A percentile compares a stretch with the other conserved stretches of the same genome.
Conservation (phyloP, 345 rosid species). For the Arabidopsis suecica region DNA sequence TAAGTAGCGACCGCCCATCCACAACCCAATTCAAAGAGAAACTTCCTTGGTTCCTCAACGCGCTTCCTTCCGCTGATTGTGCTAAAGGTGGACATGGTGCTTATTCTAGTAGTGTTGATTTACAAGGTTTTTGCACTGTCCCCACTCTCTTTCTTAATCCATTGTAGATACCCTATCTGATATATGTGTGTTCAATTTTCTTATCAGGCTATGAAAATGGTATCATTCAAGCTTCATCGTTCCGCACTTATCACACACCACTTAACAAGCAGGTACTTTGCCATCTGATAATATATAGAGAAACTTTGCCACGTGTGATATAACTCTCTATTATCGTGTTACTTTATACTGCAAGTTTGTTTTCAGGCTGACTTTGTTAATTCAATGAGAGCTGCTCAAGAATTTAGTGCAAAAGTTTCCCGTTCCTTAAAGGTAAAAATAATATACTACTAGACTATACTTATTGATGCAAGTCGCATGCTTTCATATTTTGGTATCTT, state of each 20-base stretch:
- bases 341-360: slow-evolving; percentile 25
- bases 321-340: background rate
- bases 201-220: slow-evolving; percentile 75
- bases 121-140: slow-evolving; percentile 62
- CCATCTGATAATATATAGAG: background rate
- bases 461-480: background rate
- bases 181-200: slow-evolving; percentile 3
- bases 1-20: slow-evolving; percentile 83
- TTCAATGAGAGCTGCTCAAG: slow-evolving; percentile 93
- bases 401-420: slow-evolving; percentile 77
- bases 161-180: slow-evolving; percentile 15
- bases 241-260: slow-evolving; percentile 98
- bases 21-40: slow-evolving; percentile 84
- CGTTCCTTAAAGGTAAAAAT: slow-evolving; percentile 71
- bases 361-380: slow-evolving; percentile 81
- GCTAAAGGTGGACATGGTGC: slow-evolving; percentile 99
- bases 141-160: background rate
- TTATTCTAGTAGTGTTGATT: slow-evolving; percentile 83
- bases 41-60: slow-evolving; percentile 95
- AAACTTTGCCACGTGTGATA: background rate
- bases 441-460: background rate
- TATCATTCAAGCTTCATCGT: slow-evolving; percentile 86
- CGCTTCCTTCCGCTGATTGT: slow-evolving; percentile 96
- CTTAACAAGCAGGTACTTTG: slow-evolving; percentile 85
- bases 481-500: slow-evolving; percentile 21